phyloP scores from a whole-genome alignment of 371 early-diverging fungal genomes.

The Apophysomyces trapeziformis region DNA sequence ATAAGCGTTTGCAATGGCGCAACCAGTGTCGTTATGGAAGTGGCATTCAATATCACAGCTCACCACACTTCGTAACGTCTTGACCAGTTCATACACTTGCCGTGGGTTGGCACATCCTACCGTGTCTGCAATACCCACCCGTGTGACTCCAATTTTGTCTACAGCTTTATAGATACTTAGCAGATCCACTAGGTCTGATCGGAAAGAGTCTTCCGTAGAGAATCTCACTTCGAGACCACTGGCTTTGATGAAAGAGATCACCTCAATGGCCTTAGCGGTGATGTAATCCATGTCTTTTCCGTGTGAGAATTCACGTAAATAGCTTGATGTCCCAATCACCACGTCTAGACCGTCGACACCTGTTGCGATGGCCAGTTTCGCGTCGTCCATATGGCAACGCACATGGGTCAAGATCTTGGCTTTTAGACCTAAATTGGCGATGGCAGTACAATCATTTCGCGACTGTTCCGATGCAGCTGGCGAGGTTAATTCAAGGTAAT shows the following conservation, averaged over 20 bases:
- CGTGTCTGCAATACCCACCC: constrained; percentile 98
- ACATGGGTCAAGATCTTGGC: constrained; percentile 97
- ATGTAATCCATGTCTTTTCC: constrained; percentile 98
- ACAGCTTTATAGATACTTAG: constrained; percentile 92
- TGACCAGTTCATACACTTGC: constrained; percentile 96
- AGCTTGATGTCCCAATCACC: constrained; percentile 95
- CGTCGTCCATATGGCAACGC: constrained; percentile 98
- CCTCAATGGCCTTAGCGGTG: constrained; percentile 91
- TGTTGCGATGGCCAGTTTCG: constrained; percentile 91
- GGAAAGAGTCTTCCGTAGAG: constrained; percentile 97
- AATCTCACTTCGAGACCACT: constrained; percentile 96
- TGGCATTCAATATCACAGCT: constrained; percentile 98
- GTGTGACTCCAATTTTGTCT: constrained; percentile 94
- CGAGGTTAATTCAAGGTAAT: constrained; percentile 95
- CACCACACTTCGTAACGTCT: constrained; percentile 91
- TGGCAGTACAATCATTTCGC: constrained; percentile 86
- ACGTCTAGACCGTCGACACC: constrained; percentile 96
- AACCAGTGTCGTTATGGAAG: constrained; percentile 99
- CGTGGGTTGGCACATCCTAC: constrained; percentile 97
- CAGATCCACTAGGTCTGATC: constrained; percentile 93
- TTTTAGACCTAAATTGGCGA: constrained; percentile 90
- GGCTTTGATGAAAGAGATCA: constrained; percentile 91
- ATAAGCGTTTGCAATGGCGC: constrained; percentile 97
- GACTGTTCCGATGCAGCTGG: constrained; percentile 97
- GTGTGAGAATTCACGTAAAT: constrained; percentile 94